A percentile compares a stretch with the other conserved stretches of the same genome.
These are phyloP conservation scores for Misopates orontium DNA, from an alignment of 257 asterid species.

Conservation along the genomic window DNA sequence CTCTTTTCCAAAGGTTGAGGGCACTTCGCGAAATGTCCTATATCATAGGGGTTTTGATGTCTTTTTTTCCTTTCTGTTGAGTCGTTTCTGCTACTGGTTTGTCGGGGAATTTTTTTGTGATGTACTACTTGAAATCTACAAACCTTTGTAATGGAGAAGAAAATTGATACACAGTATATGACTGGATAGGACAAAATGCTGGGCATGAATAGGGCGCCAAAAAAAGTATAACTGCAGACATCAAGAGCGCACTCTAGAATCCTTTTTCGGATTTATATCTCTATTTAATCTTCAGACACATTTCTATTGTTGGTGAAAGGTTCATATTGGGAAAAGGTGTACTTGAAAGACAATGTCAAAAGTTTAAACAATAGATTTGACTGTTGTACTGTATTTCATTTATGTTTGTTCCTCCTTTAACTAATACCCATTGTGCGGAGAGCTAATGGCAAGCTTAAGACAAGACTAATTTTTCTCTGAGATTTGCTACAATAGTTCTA, in stretches of 20 bases:
- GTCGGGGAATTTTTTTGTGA: constrained; percentile 9
- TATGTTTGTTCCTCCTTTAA: background rate
- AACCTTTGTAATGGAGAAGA: constrained; percentile 4
- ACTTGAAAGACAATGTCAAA: constrained; percentile 8
- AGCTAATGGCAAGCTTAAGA: background rate
- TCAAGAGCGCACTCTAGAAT: background rate
- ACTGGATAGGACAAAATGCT: background rate
- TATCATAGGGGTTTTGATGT: too few relatives aligned
- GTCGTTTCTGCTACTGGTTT: background rate
- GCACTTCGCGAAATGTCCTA: too few relatives aligned
- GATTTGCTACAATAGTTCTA: background rate
- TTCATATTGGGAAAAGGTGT: constrained; percentile 17
- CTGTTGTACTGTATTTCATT: background rate
- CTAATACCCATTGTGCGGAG: background rate
- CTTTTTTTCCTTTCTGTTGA: too few relatives aligned
- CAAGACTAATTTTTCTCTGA: background rate
- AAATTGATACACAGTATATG: background rate
- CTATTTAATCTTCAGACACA: background rate
- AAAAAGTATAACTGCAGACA: constrained; percentile 21
- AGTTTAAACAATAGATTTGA: background rate
- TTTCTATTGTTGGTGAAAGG: constrained; percentile 3
- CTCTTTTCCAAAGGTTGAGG: too few relatives aligned
- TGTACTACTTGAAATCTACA: background rate
- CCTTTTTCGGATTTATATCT: background rate
- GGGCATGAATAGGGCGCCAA: constrained; percentile 18